Evolutionary conservation across 108 stramenopile genomes (phyloP).

Genomic region (Pseudonitzschia delicatissima): DNA sequence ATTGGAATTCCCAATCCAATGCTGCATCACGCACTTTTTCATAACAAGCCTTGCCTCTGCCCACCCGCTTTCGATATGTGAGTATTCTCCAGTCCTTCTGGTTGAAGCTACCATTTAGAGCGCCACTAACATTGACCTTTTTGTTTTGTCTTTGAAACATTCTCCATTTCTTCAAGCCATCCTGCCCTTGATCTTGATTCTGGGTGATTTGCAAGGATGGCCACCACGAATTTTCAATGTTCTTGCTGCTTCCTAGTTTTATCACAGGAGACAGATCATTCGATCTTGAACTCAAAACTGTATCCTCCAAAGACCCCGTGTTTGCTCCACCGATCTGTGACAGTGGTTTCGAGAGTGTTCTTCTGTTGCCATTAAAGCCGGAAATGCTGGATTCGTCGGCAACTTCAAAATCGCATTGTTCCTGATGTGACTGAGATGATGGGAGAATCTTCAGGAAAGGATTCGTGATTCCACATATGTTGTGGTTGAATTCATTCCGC

Average conservation of each 20-base stretch:
- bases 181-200: not conserved
- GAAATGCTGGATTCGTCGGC: not conserved
- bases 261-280: not conserved
- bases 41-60: constrained; percentile 45
- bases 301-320: not conserved
- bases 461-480: constrained; percentile 46
- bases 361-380: not conserved
- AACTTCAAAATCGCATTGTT: not conserved
- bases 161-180: not conserved
- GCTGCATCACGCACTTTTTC: constrained; percentile 42
- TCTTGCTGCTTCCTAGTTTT: not conserved
- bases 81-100: constrained; percentile 38
- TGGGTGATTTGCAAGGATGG: constrained; percentile 4
- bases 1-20: constrained; percentile 47
- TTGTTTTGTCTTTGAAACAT: not conserved
- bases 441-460: constrained; percentile 30
- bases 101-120: not conserved
- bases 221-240: constrained; percentile 12
- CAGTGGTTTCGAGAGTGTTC: not conserved
- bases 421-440: not conserved
- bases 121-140: not conserved
- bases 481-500: constrained; percentile 41
- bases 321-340: not conserved
- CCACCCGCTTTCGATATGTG: constrained; percentile 34
- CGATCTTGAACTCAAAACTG: not conserved